Base-by-base conservation (phyloP, 345 rosid genomes). In the Ceriops zippeliana region DNA sequence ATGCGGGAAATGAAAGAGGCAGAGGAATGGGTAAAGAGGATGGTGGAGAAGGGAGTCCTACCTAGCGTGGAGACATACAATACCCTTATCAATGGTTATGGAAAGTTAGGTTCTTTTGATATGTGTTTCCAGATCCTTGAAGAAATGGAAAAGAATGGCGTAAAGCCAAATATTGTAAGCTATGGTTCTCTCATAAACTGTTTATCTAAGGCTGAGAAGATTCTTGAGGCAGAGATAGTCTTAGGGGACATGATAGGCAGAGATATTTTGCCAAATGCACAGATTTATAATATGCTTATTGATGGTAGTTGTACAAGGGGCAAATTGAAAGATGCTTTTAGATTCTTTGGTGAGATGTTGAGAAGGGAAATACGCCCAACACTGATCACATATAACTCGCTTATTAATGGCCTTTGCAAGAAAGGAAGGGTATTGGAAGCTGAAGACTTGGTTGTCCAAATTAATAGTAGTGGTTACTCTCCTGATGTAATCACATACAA, bases 401-500 rank as follows among this genome's bases (percentile, higher is more conserved):
- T 93, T 54, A 85, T 90, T 61, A 74, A 82, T 32, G 93, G 96
- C 52, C 80, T 93, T 42, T 84, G 90, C 82, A 86, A 83, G 76
- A 76, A 28, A 32, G 84, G 85, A 31, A 85, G 70, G 78, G 49
- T 86, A 69, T 34, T 11, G 11, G 91, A 87, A 79, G 97, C 92
- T 31, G 96, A 93, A 79, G 85, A 81, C 58, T 52, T 87, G 73
- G 73, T 93, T 79, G 69, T 52, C 52, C 82, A 74, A 71, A 85
- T 93, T 51, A 67, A 68, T 6, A 81, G 72, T 28, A 76, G 68
- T 58, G 90, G 92, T 27, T 78, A 79, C 75, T 61, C 58, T 66
- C 88, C 96, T 62, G 97, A 93, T 79, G 82, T 83, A 27, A 81
- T 79, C 70, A 85, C 93, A 4, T 93, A 83, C 76, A 90, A 87